Conservation (phyloP, 2,329 filamentous ascomycete species). For the Fusarium setosum region DNA sequence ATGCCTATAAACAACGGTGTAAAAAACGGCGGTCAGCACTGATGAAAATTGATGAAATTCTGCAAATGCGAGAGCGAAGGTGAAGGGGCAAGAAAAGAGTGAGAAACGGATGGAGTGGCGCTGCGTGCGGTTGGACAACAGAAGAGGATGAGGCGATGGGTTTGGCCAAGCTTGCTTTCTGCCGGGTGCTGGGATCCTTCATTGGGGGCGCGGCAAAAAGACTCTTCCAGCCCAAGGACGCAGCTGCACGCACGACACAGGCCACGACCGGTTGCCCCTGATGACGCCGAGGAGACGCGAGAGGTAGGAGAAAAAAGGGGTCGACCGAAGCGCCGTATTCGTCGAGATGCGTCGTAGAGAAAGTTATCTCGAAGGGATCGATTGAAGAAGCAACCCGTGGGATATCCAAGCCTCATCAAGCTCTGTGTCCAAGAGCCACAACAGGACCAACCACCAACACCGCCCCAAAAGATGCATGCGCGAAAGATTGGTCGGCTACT, state of each 20-base stretch:
- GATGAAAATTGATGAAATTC: constrained; percentile 31
- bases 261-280: constrained; percentile 22
- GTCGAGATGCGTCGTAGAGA: background rate
- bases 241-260: constrained; percentile 26
- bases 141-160: constrained; percentile 37
- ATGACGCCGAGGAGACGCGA: constrained; percentile 10
- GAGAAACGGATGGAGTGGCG: constrained; percentile 35
- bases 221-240: constrained; percentile 33
- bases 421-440: constrained; percentile 22
- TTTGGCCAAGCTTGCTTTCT: constrained; percentile 34
- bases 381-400: constrained; percentile 1
- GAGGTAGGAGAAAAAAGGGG: constrained; percentile 2
- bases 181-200: constrained; percentile 33
- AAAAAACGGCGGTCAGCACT: constrained; percentile 35
- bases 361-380: constrained; percentile 2
- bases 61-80: constrained; percentile 6
- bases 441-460: constrained; percentile 20
- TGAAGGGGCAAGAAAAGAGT: constrained; percentile 20
- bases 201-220: constrained; percentile 42
- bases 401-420: constrained; percentile 20
- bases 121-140: constrained; percentile 33
- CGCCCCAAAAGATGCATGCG: background rate
- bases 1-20: constrained; percentile 35
- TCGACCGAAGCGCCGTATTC: background rate
- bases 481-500: constrained; percentile 18